Percentiles rank a stretch among this genome's conserved stretches.
Evolutionary conservation across 805 yeast genomes (phyloP).

Genomic region (Metschnikowia cerradonensis): DNA sequence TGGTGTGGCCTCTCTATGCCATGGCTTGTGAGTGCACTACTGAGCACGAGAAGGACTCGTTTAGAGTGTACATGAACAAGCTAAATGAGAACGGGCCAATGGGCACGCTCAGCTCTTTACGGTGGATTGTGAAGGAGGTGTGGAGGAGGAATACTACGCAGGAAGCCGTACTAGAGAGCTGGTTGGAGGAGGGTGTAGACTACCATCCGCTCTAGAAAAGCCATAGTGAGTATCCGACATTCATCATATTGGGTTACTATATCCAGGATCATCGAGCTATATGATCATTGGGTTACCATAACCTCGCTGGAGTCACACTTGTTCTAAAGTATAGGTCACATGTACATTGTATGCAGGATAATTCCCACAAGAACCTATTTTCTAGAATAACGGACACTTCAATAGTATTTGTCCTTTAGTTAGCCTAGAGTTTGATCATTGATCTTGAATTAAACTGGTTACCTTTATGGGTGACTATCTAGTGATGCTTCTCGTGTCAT

Average conservation of each 20-base stretch:
- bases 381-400: too few species aligned
- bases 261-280: too few species aligned
- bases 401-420: too few species aligned
- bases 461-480: too few species aligned
- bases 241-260: too few species aligned
- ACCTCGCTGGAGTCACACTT: too few species aligned
- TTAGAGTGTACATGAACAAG: constrained; percentile 35
- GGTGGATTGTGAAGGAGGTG: constrained; percentile 39
- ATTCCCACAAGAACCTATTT: too few species aligned
- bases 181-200: constrained; percentile 51
- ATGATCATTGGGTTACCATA: too few species aligned
- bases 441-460: too few species aligned
- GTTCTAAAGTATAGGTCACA: too few species aligned
- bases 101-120: constrained; percentile 48
- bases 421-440: neutral
- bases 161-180: constrained; percentile 43
- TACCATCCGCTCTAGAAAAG: constrained; percentile 36
- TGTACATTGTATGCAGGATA: too few species aligned
- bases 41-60: constrained; percentile 24
- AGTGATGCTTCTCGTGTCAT: constrained; percentile 6
- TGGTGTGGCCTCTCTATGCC: constrained; percentile 61
- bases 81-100: constrained; percentile 48
- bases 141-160: constrained; percentile 44
- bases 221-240: too few species aligned
- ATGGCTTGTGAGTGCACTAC: constrained; percentile 43